phyloP scores from a whole-genome alignment of 176 grass and related monocot species.

The Triticum dicoccoides region DNA sequence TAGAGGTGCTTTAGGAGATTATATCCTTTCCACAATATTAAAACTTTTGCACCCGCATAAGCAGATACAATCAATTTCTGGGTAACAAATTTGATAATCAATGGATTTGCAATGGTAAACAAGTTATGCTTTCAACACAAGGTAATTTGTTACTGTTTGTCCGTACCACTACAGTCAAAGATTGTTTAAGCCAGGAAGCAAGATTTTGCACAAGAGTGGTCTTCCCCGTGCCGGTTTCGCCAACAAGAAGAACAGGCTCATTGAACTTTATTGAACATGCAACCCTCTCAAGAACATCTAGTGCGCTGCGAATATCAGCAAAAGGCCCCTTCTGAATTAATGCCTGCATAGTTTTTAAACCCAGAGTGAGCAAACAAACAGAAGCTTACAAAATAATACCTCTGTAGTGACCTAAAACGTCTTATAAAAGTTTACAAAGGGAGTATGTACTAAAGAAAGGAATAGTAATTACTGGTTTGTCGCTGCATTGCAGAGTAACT shows the following conservation, averaged over 20 bases:
- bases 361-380: conserved; percentile 19
- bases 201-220: conserved; percentile 92
- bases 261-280: conserved; percentile 85
- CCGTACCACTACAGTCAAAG: conserved; percentile 82
- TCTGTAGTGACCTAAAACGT: no score
- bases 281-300: conserved; percentile 83
- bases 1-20: neutral
- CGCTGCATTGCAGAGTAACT: conserved; percentile 49
- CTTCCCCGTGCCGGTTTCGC: conserved; percentile 98
- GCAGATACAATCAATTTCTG: neutral
- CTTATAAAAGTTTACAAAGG: no score
- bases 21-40: neutral
- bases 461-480: conserved; percentile 46
- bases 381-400: neutral
- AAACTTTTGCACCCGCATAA: neutral
- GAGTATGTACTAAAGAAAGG: neutral
- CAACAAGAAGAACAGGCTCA: conserved; percentile 93
- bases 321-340: conserved; percentile 64
- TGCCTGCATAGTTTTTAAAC: conserved; percentile 34
- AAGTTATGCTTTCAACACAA: neutral
- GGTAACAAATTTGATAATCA: neutral
- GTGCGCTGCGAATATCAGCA: conserved; percentile 63
- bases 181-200: conserved; percentile 71
- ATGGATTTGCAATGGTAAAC: neutral
- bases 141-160: neutral